Percentiles rank a stretch among this genome's conserved stretches.
These are phyloP conservation scores for Conidiobolus incongruus DNA, from an alignment of 371 early-diverging fungal species.

Conservation along the genomic window DNA sequence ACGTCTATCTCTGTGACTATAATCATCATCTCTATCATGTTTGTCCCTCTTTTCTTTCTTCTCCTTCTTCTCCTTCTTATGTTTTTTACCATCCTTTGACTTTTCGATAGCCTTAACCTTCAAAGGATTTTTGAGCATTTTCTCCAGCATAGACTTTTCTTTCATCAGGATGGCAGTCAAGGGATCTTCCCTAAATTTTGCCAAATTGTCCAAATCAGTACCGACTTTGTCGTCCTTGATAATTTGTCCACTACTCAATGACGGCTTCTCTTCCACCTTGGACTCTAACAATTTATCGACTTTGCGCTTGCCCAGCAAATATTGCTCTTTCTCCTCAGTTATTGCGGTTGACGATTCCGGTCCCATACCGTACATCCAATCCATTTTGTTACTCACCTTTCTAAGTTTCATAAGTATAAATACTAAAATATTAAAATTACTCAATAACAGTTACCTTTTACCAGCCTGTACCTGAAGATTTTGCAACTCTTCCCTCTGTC, in stretches of 20 bases:
- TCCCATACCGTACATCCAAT: slow-evolving; percentile 88
- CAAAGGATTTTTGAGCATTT: slow-evolving; percentile 51
- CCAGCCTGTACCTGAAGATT: slow-evolving; percentile 59
- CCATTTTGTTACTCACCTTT: slow-evolving; percentile 47
- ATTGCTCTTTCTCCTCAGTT: slow-evolving; percentile 61
- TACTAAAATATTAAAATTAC: neutral
- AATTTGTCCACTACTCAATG: slow-evolving; percentile 3
- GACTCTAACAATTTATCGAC: slow-evolving; percentile 43
- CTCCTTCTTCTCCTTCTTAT: slow-evolving; percentile 19
- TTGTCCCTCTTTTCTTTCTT: slow-evolving; percentile 12
- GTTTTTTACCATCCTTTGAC: slow-evolving; percentile 15
- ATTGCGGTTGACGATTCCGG: slow-evolving; percentile 17
- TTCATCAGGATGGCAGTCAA: slow-evolving; percentile 61
- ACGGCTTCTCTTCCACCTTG: slow-evolving; percentile 12
- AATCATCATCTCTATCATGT: slow-evolving; percentile 7
- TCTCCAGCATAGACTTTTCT: slow-evolving; percentile 60
- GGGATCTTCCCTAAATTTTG: slow-evolving; percentile 85
- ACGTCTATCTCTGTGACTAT: too few species aligned
- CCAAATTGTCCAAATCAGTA: slow-evolving; percentile 46
- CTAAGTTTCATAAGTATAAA: slow-evolving; percentile 11
- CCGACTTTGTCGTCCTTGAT: slow-evolving; percentile 40
- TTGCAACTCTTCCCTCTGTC: slow-evolving; percentile 65
- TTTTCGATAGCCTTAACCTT: slow-evolving; percentile 29
- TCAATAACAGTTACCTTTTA: slow-evolving; percentile 15
- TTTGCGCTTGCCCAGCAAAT: slow-evolving; percentile 65